Conservation (phyloP, 2,329 filamentous ascomycete genomes). For the Epicoccum sorghinum region DNA sequence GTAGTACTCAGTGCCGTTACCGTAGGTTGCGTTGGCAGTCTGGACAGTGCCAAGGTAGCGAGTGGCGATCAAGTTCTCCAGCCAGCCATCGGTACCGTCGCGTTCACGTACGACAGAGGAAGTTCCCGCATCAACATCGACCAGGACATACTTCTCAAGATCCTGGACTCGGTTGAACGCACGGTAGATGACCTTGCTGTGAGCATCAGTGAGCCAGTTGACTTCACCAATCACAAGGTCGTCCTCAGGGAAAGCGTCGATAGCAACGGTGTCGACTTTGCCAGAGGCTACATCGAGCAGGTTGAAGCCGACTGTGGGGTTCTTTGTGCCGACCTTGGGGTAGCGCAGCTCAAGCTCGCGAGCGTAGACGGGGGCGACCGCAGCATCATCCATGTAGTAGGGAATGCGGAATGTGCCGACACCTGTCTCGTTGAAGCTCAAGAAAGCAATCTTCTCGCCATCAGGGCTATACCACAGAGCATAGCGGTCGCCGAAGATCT, state of each 20-base stretch:
- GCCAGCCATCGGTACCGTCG: constrained; percentile 66
- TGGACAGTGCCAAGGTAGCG: constrained; percentile 57
- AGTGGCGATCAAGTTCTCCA: constrained; percentile 65
- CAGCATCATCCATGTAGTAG: constrained; percentile 67
- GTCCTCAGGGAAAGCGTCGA: constrained; percentile 64
- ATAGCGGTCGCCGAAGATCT: constrained; percentile 59
- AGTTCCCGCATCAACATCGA: constrained; percentile 58
- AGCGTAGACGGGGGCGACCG: constrained; percentile 66
- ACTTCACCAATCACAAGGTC: constrained; percentile 72
- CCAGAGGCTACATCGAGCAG: constrained; percentile 61
- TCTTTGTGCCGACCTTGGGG: constrained; percentile 71
- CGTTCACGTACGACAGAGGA: constrained; percentile 61
- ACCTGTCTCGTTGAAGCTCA: constrained; percentile 68
- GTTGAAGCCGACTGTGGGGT: constrained; percentile 68
- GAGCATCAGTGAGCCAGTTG: constrained; percentile 67
- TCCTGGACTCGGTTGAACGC: constrained; percentile 74
- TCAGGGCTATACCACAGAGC: constrained; percentile 65
- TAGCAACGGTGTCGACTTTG: constrained; percentile 54
- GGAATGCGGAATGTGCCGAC: constrained; percentile 70
- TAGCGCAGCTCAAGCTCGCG: constrained; percentile 68
- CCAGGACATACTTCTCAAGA: constrained; percentile 65
- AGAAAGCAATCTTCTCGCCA: constrained; percentile 60
- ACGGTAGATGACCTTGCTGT: constrained; percentile 67
- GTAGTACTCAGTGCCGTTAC: constrained; percentile 59
- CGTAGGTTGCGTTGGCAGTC: constrained; percentile 42